Evolutionary conservation across 1,284 basidiomycete genomes (phyloP), one percentile per base, ranked within the genome.

Genomic region (Leccinum insolens): DNA sequence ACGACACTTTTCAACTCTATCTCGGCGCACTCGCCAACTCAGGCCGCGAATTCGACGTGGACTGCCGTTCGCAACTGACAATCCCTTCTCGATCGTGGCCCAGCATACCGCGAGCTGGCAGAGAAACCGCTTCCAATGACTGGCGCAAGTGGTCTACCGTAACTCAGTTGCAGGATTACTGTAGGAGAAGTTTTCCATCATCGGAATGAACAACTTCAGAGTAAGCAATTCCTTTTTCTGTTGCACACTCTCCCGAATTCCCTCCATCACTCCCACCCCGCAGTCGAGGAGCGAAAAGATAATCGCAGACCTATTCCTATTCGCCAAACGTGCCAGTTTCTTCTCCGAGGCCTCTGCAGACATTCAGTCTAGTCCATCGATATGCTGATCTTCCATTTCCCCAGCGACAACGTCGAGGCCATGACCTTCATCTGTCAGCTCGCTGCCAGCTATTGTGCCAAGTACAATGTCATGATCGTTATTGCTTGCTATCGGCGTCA

Each of bases 301-400:
- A 71, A 89, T 90, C 9, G 83, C 89, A 72, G 80, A 82, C 34
- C 34, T 34, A 34, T 34, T 34, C 62, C 83, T 91, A 59, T 81
- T 90, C 46, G 77, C 84, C 52, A 81, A 79, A 64, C 71, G 71
- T 22, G 67, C 76, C 34, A 70, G 72, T 39, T 22, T 70, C 17
- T 58, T 72, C 11, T 66, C 74, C 1, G 41, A 49, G 4, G 15
- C 46, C n/a, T 49, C 46, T 49, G 34, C 34, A 34, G 34, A 34
- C 34, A 34, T 34, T 34, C 34, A 34, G 34, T 34, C 34, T 34
- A 99, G 82, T 90, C 95, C 62, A 99, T 99, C 77, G 98, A 99
- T 77, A 90, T 98, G 0, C 98, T 98, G 69, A 99, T 99, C 82
- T 98, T 99, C 92, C 98, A 99, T 82, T 98, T 99, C 77, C 99